These are phyloP conservation scores for Gilbertella persicaria DNA, from an alignment of 371 early-diverging fungal species.

Conservation along the genomic window DNA sequence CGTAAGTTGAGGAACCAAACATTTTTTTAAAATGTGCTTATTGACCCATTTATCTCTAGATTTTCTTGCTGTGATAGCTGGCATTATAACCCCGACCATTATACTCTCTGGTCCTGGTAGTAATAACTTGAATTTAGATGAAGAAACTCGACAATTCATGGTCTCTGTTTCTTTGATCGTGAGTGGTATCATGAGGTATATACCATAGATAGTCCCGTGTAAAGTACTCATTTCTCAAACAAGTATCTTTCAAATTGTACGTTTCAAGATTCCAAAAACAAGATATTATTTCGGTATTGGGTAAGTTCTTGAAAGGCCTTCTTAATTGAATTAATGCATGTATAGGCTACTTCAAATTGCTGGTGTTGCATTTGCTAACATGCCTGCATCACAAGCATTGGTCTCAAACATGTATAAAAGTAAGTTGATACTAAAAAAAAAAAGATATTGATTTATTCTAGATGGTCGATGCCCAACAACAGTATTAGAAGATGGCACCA, in stretches of 20 bases:
- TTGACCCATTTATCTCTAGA: slow-evolving; percentile 10
- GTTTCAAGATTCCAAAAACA: slow-evolving; percentile 48
- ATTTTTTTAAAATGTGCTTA: not conserved
- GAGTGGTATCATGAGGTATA: slow-evolving; percentile 33
- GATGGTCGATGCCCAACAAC: slow-evolving; percentile 54
- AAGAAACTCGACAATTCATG: slow-evolving; percentile 49
- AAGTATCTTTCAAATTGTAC: slow-evolving; percentile 51
- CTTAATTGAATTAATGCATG: no score
- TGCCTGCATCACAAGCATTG: slow-evolving; percentile 37
- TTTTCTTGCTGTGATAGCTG: slow-evolving; percentile 54
- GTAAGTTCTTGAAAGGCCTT: no score
- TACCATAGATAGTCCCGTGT: not conserved
- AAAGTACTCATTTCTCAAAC: slow-evolving; percentile 9
- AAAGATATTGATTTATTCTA: no score
- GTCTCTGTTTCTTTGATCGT: slow-evolving; percentile 54
- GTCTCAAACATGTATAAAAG: slow-evolving; percentile 50
- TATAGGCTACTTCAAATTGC: slow-evolving; percentile 41
- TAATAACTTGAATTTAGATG: slow-evolving; percentile 47
- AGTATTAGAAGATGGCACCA: slow-evolving; percentile 40
- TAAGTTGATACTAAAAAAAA: no score
- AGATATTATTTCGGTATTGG: slow-evolving; percentile 52
- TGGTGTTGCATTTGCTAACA: slow-evolving; percentile 43
- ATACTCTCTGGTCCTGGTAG: slow-evolving; percentile 51
- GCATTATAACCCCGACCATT: slow-evolving; percentile 52
- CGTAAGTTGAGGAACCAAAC: slow-evolving; percentile 17